Base-by-base conservation (phyloP, 805 yeast genomes). In the Danielia oregonensis region DNA sequence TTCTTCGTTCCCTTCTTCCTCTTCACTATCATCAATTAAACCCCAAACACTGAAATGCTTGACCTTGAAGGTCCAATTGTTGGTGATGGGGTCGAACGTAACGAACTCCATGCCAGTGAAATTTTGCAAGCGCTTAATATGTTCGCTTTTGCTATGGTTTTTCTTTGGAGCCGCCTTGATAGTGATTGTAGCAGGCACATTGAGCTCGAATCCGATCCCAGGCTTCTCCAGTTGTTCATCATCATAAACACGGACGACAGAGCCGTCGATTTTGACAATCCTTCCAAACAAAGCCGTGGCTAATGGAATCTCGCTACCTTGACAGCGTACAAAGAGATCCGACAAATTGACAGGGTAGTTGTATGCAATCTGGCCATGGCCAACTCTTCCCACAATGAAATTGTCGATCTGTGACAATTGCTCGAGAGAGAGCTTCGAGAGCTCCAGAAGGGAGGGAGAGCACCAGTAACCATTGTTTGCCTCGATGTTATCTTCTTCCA, bases 31-130 rank as follows among this genome's bases (percentile, higher is more conserved):
- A 44, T 79, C 84, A 12, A 82, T 71, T 24, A 93, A 61, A 5
- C 97, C 97, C 96, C 97, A 93, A 5, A 85, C 76, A 63, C 96
- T 87, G 52, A 93, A 93, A 63, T 93, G 98, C 46, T 83, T 79
- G 6, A 89, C 96, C 47, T 70, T 75, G 59, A 86, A 88, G 1
- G 82, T 78, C 87, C 89, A 88, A 4, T 74, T 59, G 23, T 86
- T 86, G 4, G 77, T 74, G 18, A 79, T 68, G 3, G 88, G 87
- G 49, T 84, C 88, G 52, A 81, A 88, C 4, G 88, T 81, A 10
- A 89, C 67, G 53, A 84, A 87, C 42, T 80, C 79, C 80, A 82
- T 86, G 5, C 89, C 95, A 22, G 49, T 70, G 44, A 70, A 60
- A 30, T 63, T 68, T 42, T 76, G 74, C 32, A 82, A 63, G 33